Percentiles rank a stretch among this genome's conserved stretches.
Evolutionary conservation across 345 rosid genomes (phyloP).

Genomic region (Euphorbia pulcherrima): DNA sequence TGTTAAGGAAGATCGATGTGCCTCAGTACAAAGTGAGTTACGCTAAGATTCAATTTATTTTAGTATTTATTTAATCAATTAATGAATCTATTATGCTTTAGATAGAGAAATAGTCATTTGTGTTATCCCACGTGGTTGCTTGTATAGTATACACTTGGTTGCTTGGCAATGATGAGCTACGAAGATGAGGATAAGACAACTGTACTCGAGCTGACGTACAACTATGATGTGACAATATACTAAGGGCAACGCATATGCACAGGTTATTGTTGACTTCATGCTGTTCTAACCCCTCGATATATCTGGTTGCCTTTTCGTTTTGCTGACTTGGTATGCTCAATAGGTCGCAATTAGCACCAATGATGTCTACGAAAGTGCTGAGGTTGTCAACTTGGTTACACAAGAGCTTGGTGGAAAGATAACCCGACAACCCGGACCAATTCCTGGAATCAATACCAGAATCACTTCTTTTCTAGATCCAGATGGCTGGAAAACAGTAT

Average conservation of each 20-base stretch:
- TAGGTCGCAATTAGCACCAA: constrained; percentile 81
- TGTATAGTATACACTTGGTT: constrained; percentile 61
- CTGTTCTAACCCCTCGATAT: background rate
- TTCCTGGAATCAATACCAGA: constrained; percentile 88
- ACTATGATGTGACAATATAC: constrained; percentile 79
- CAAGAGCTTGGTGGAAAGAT: constrained; percentile 93
- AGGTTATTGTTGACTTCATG: constrained; percentile 34
- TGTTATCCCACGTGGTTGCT: constrained; percentile 4
- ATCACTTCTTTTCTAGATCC: constrained; percentile 81
- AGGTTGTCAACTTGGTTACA: constrained; percentile 59
- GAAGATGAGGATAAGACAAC: constrained; percentile 76
- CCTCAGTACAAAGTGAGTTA: constrained; percentile 71
- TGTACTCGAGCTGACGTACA: constrained; percentile 78
- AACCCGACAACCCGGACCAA: constrained; percentile 76
- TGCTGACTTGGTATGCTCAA: background rate
- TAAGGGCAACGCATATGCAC: constrained; percentile 90
- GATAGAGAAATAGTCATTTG: no score
- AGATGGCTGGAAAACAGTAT: constrained; percentile 96
- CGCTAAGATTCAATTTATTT: background rate
- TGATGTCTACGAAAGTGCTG: constrained; percentile 94
- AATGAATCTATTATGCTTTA: background rate
- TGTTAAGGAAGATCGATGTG: constrained; percentile 58
- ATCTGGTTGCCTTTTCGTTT: background rate
- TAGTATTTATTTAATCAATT: background rate
- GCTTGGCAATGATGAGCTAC: constrained; percentile 83